Evolutionary conservation across 495 filamentous ascomycete species (phyloP), one percentile per base, ranked within the genome.

Genomic region (Xylaria castorea): DNA sequence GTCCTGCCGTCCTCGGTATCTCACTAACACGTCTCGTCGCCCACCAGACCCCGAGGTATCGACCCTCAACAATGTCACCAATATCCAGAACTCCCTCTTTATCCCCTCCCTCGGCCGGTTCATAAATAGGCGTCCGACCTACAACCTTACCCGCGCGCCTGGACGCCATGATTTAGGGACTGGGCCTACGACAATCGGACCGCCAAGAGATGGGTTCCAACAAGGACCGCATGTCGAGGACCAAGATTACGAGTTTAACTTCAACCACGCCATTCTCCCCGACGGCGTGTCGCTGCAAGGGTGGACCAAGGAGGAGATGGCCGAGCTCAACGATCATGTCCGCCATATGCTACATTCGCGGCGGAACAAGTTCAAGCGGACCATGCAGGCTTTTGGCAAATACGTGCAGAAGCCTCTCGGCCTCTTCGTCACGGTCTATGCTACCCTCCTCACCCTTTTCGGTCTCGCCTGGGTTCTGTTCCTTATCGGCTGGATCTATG

Each of bases 401-500:
- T 95, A 94, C 80, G 82, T 91, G 8, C 81, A 83, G n/a, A 88
- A 87, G 71, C 93, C 93, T 12, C 84, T 95, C 38, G 93, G 93
- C 7, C 91, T 93, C 73, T 83, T 93, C 34, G 89, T 95, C 32
- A 93, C 92, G 7, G 78, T 94, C 12, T 95, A 95, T 75, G 92
- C 91, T n/a, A 90, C 89, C 11, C 82, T 94, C 16, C 93, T 95
- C 71, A 95, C 92, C 0, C 83, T 93, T 8, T 95, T 94, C 70
- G 93, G 93, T 72, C 85, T 93, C 60, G 92, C 91, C 1, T 95
- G 93, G 93, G 92, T 95, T 0, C 86, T 95, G 42, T 94, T 94
- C 82, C 80, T 95, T 60, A 95, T 95, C 75, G 92, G 92, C 53
- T 95, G 92, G 92, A 93, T 95, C 77, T 92, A 93, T 71, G 90